phyloP scores from a whole-genome alignment of 179 eudicot genomes.

The Spinacia oleracea region DNA sequence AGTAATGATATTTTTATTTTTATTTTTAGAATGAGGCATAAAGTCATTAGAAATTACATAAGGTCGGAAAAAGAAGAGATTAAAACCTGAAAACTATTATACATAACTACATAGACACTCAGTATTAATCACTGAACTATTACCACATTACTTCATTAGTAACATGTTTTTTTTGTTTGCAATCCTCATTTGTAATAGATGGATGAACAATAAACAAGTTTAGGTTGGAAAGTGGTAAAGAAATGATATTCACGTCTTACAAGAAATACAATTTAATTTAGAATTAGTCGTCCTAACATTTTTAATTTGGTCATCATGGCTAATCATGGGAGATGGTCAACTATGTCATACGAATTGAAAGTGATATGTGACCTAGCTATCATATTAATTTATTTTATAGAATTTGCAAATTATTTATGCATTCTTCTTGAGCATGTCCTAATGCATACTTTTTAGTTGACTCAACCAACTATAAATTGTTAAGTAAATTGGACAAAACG shows the following conservation, averaged over 20 bases:
- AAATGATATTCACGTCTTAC: constrained; percentile 20
- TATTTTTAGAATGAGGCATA: too few species aligned
- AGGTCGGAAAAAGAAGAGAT: too few species aligned
- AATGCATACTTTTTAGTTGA: constrained; percentile 25
- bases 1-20: too few species aligned
- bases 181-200: too few species aligned
- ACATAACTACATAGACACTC: too few species aligned
- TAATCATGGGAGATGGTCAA: constrained; percentile 8
- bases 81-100: too few species aligned
- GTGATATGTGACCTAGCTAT: constrained; percentile 14
- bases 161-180: too few species aligned
- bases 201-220: neutral
- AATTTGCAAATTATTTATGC: neutral
- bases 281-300: neutral
- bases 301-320: neutral
- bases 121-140: too few species aligned
- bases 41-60: too few species aligned
- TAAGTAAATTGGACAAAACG: constrained; percentile 17
- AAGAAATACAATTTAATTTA: neutral
- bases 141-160: too few species aligned
- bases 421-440: constrained; percentile 2
- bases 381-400: neutral
- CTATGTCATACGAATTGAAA: constrained; percentile 20
- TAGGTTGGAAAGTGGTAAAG: constrained; percentile 9
- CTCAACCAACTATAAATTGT: constrained; percentile 27